Base-by-base conservation (phyloP, 2,329 filamentous ascomycete genomes). In the Erysiphe pulchra region DNA sequence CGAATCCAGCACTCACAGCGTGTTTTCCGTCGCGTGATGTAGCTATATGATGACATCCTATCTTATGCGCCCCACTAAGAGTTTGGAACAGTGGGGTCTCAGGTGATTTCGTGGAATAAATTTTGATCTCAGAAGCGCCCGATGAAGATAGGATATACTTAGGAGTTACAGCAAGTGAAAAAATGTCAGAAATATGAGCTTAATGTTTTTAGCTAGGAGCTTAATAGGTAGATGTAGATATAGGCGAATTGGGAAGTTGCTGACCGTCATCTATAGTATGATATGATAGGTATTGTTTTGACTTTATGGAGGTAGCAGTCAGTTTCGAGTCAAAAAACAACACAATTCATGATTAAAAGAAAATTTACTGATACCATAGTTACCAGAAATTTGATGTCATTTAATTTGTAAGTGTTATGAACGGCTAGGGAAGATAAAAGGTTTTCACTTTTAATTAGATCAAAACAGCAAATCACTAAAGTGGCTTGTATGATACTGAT, bases 21-120 rank as follows among this genome's bases (percentile, higher is more conserved):
- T 75, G 68, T 45, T 68, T 73, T 39, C 84, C 85, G 52, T 80
- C 70, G 37, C 63, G 66, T 61, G 75, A 65, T 59, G 79, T 77
- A 50, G 75, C 77, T 44, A 95, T 65, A 62, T 98, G 90, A 63
- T 98, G 90, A 57, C 84, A 90, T 52, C 90, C 90, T 32, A 93
- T 71, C 52, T 77, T 77, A 64, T 98, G 90, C 30, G 80, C 86
- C 52, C 73, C 71, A 45, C 76, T 66, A 49, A 98, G 72, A 18
- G 78, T 81, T 60, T 98, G 90, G 12, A 71, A 68, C 50, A 92
- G 70, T 2, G 83, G 76, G 51, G 85, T 86, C 39, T 78, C 70
- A 20, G 80, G 62, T 44, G 78, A 68, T 48, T 67, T 68, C 17
- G 80, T 87, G 52, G 77, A 76, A 64, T 93, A 77, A 45, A 95